Base-by-base conservation (phyloP, 345 rosid species). In the Ceriops zippeliana region DNA sequence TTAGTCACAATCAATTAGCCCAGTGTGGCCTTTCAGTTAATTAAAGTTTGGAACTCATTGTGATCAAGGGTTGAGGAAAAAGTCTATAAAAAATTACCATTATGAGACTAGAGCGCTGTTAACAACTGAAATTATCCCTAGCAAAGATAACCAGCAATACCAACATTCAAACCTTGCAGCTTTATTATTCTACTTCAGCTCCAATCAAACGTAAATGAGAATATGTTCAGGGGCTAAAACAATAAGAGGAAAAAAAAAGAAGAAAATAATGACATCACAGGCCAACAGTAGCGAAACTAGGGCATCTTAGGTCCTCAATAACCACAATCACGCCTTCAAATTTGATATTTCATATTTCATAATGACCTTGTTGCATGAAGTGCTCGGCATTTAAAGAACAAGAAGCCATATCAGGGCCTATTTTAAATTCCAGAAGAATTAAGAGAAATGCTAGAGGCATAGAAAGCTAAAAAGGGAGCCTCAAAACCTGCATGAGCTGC, bases 401-500 rank as follows among this genome's bases (percentile, higher is more conserved):
- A 34, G 1, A 16, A 2, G 61, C 51, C 67, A 61, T 31, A 24
- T 8, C 20, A 52, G 47, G 13, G 1, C 21, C 51, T 28, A 1
- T 9, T 27, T 21, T 32, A 22, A 31, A 16, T 34, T 34, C 53
- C 7, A 38, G 5, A 42, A 28, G 21, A 22, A 4, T 51, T 62
- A 27, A 26, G 49, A 49, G 24, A 58, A 65, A 27, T 5, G 8
- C 32, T 38, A 15, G 21, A 24, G 11, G 17, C 37, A 15, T 52
- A 27, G 30, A 51, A 59, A 70, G 59, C 17, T 27, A 3, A 8
- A 66, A 69, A 61, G 65, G 57, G 58, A 76, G 65, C 70, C 62
- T 56, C 72, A 76, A 60, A 65, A 88, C 92, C 92, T 82, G 87
- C 82, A 86, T 86, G 92, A 77, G 78, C 80, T 4, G 81, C 77